Conservation (phyloP, 2,329 filamentous ascomycete species). For the Fusarium sp. region DNA sequence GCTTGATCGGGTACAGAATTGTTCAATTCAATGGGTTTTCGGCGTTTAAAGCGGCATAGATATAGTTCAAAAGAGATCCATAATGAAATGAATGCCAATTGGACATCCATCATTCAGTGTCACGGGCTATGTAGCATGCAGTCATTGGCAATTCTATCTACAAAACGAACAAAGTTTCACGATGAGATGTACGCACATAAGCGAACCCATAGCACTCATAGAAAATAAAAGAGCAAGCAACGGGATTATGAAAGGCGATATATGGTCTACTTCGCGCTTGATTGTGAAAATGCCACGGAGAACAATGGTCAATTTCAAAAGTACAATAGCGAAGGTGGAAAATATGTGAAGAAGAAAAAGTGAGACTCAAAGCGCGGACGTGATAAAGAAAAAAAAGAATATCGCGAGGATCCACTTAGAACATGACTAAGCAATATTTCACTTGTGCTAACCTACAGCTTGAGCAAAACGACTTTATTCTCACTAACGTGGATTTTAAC, state of each 20-base stretch:
- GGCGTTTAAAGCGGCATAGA: slow-evolving; percentile 45
- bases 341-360: slow-evolving; percentile 59
- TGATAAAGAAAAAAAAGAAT: slow-evolving; percentile 8
- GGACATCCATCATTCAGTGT: slow-evolving; percentile 18
- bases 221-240: slow-evolving; percentile 56
- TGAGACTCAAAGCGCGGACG: slow-evolving; percentile 5
- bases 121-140: background rate
- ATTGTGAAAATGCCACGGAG: slow-evolving; percentile 58
- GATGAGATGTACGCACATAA: slow-evolving; percentile 66
- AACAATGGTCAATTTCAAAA: slow-evolving; percentile 49
- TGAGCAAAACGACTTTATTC: background rate
- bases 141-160: slow-evolving; percentile 7
- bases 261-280: slow-evolving; percentile 65
- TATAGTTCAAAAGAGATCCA: slow-evolving; percentile 40
- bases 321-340: slow-evolving; percentile 54
- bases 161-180: background rate
- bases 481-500: background rate
- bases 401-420: slow-evolving; percentile 27
- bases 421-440: slow-evolving; percentile 39
- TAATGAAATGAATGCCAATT: slow-evolving; percentile 45
- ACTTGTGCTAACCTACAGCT: background rate
- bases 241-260: slow-evolving; percentile 70
- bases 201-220: slow-evolving; percentile 68
- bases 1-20: slow-evolving; percentile 47
- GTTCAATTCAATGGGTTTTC: slow-evolving; percentile 34